These are phyloP conservation scores for Scutellaria barbata DNA, from an alignment of 257 asterid genomes.

Conservation along the genomic window DNA sequence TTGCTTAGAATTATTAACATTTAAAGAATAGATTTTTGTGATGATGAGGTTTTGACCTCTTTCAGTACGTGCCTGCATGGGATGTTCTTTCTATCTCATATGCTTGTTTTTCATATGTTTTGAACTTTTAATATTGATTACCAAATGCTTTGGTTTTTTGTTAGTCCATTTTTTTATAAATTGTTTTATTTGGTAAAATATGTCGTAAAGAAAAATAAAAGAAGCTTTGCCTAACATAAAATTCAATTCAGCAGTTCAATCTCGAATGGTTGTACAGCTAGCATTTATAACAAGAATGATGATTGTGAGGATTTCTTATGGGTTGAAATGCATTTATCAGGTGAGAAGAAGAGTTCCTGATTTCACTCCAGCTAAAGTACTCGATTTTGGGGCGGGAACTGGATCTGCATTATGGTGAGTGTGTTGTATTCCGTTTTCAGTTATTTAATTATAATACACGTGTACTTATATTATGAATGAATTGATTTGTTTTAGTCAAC, in stretches of 20 bases:
- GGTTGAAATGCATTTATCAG: conserved; percentile 47
- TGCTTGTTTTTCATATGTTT: neutral
- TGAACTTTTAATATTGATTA: neutral
- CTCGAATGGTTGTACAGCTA: conserved; percentile 21
- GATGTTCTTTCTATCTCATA: neutral
- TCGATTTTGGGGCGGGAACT: conserved; percentile 99
- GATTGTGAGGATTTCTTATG: conserved; percentile 25
- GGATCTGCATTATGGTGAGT: conserved; percentile 97
- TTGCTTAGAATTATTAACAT: neutral
- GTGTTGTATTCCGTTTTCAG: conserved; percentile 22
- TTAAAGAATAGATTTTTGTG: neutral
- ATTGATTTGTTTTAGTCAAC: conserved; percentile 25
- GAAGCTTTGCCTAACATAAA: neutral
- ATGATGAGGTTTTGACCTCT: neutral
- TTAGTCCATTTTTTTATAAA: conserved; percentile 1
- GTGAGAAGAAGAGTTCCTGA: conserved; percentile 84
- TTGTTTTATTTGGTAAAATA: conserved; percentile 1
- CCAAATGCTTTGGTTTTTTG: conserved; percentile 10
- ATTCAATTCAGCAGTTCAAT: neutral
- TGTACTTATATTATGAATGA: neutral
- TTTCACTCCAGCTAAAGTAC: conserved; percentile 78
- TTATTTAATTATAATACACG: neutral
- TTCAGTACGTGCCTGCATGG: neutral
- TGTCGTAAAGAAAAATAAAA: conserved; percentile 2
- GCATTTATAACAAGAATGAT: conserved; percentile 10